Evolutionary conservation across 2,329 filamentous ascomycete genomes (phyloP).

Genomic region (Mollisia scopiformis): DNA sequence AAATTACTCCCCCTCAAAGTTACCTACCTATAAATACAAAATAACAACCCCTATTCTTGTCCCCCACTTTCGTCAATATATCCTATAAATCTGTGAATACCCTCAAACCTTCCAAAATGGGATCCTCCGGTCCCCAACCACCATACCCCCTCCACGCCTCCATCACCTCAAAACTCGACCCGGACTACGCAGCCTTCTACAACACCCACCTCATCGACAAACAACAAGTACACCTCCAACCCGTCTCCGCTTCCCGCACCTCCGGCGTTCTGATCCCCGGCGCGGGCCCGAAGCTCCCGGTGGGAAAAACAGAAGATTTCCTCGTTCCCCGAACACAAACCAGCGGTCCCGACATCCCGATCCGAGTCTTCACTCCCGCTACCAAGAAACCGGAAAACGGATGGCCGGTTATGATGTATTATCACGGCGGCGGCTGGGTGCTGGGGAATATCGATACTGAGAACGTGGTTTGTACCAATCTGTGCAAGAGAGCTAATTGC

Average conservation of each 20-base stretch:
- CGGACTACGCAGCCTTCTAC: constrained; percentile 31
- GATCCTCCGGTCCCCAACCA: constrained; percentile 23
- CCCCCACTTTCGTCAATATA: neutral
- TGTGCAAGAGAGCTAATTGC: constrained; percentile 51
- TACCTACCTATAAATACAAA: neutral
- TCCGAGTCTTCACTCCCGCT: constrained; percentile 54
- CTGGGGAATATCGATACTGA: constrained; percentile 60
- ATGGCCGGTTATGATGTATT: constrained; percentile 60
- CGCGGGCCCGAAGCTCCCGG: constrained; percentile 49
- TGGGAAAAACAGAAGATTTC: constrained; percentile 36
- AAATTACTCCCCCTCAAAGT: too few relatives aligned
- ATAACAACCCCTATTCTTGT: neutral
- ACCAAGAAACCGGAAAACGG: constrained; percentile 46
- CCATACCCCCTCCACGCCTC: constrained; percentile 33
- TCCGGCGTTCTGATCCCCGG: constrained; percentile 56
- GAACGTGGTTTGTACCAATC: constrained; percentile 57
- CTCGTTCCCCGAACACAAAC: constrained; percentile 38
- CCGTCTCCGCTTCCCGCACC: constrained; percentile 52
- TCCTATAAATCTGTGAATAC: neutral
- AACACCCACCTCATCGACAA: constrained; percentile 30
- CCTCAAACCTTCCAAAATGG: constrained; percentile 14
- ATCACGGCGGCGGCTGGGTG: constrained; percentile 63
- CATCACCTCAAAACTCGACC: constrained; percentile 28
- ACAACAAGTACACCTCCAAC: constrained; percentile 55
- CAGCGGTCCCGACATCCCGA: constrained; percentile 48